Evolutionary conservation across 2,329 filamentous ascomycete species (phyloP).

Genomic region (Colletotrichum magnum): DNA sequence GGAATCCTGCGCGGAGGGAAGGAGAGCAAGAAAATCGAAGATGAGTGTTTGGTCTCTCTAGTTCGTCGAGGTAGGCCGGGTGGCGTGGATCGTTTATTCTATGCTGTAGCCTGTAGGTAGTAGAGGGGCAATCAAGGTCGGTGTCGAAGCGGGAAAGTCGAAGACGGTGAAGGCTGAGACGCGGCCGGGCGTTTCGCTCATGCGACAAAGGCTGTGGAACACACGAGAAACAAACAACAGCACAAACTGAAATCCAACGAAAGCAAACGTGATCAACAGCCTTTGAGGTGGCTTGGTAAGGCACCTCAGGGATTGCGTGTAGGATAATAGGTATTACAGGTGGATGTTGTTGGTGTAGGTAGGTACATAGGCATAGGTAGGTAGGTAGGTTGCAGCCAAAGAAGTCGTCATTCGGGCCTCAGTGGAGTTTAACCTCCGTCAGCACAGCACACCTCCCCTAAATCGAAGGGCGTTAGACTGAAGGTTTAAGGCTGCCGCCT

Average conservation of each 20-base stretch:
- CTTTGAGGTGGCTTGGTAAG: background rate
- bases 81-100: background rate
- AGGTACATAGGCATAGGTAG: no score
- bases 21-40: background rate
- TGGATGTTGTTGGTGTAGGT: no score
- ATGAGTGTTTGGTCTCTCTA: background rate
- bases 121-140: conserved; percentile 25
- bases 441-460: background rate
- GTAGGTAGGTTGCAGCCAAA: no score
- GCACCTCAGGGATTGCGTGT: no score
- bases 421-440: background rate
- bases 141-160: conserved; percentile 13
- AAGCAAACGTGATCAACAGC: no score
- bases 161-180: conserved; percentile 24
- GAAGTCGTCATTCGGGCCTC: no score
- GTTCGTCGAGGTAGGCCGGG: background rate
- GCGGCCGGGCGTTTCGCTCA: conserved; percentile 28
- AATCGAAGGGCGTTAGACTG: background rate
- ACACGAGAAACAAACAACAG: background rate
- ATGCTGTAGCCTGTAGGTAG: background rate
- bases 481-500: conserved; percentile 21
- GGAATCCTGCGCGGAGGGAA: background rate
- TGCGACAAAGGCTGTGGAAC: conserved; percentile 6
- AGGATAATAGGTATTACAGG: no score
- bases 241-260: no score